Evolutionary conservation across 345 rosid species (phyloP).

Genomic region (Clarkia xantiana): DNA sequence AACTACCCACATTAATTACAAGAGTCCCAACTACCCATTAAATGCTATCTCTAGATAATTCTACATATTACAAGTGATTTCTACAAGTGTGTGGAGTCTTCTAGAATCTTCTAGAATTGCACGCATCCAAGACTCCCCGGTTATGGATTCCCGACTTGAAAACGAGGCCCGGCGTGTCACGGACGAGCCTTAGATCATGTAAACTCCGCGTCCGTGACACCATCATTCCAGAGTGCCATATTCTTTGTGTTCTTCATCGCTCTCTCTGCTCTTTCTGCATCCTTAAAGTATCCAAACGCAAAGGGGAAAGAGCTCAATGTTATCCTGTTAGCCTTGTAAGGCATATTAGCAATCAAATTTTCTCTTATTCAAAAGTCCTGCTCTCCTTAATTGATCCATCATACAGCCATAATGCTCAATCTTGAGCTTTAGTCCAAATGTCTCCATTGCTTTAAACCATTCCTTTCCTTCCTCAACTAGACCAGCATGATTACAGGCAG

Average conservation of each 20-base stretch:
- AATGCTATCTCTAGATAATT: too few relatives aligned
- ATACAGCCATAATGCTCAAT: constrained; percentile 71
- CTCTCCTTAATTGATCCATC: constrained; percentile 58
- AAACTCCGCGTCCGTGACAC: too few relatives aligned
- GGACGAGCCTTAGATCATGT: too few relatives aligned
- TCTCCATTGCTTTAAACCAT: constrained; percentile 46
- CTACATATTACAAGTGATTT: too few relatives aligned
- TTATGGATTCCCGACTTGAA: too few relatives aligned
- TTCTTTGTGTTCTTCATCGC: constrained; percentile 20
- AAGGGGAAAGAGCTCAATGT: constrained; percentile 53
- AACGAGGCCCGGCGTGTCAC: too few relatives aligned
- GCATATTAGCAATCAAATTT: constrained; percentile 44
- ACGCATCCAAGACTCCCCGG: too few relatives aligned
- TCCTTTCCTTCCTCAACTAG: constrained; percentile 55
- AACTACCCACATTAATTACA: too few relatives aligned
- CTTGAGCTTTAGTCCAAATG: constrained; percentile 30
- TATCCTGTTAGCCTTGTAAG: constrained; percentile 46
- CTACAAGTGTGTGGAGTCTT: too few relatives aligned
- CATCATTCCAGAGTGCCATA: constrained; percentile 40
- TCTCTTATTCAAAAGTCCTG: constrained; percentile 54
- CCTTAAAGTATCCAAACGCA: constrained; percentile 48
- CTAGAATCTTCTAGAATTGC: too few relatives aligned
- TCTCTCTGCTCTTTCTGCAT: constrained; percentile 39
- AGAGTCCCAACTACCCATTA: too few relatives aligned
- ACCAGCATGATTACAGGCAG: constrained; percentile 79